Percentiles rank a stretch among this genome's conserved stretches.
Conservation (phyloP, 176 grass and related monocot species). For the Triticum dicoccoides region DNA sequence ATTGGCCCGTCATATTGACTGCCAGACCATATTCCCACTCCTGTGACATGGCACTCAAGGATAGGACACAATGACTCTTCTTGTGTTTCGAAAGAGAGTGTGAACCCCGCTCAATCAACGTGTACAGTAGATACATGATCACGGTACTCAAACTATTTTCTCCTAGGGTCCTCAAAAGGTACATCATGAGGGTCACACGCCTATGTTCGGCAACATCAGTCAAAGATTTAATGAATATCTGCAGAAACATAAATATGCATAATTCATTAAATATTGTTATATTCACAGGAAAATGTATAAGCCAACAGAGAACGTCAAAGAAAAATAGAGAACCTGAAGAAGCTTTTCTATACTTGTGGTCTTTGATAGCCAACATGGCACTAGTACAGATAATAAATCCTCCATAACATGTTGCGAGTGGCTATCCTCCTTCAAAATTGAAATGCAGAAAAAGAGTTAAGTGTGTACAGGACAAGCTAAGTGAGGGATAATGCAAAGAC, state of each 20-base stretch:
- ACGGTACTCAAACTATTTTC: slow-evolving; percentile 54
- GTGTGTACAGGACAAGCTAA: neutral
- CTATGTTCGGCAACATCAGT: slow-evolving; percentile 65
- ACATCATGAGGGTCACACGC: slow-evolving; percentile 63
- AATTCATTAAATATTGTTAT: neutral
- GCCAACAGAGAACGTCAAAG: neutral
- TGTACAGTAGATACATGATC: slow-evolving; percentile 62
- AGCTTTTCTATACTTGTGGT: slow-evolving; percentile 74
- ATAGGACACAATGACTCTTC: slow-evolving; percentile 5
- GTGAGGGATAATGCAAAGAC: neutral
- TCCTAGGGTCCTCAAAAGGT: slow-evolving; percentile 85
- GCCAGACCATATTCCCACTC: slow-evolving; percentile 84
- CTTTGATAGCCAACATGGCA: slow-evolving; percentile 86
- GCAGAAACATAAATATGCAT: slow-evolving; percentile 2
- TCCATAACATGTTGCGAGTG: slow-evolving; percentile 81
- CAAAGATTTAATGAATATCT: slow-evolving; percentile 96
- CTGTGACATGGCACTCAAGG: slow-evolving; percentile 34
- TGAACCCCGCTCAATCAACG: slow-evolving; percentile 38
- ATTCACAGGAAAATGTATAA: slow-evolving; percentile 25
- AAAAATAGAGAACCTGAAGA: slow-evolving; percentile 57
- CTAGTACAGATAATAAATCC: slow-evolving; percentile 71
- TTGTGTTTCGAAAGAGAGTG: slow-evolving; percentile 17
- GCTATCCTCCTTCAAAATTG: slow-evolving; percentile 65
- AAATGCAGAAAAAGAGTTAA: slow-evolving; percentile 17
- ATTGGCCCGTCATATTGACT: slow-evolving; percentile 54